Percentiles rank a stretch among this genome's conserved stretches.
phyloP scores from a whole-genome alignment of 2,329 filamentous ascomycete genomes.

The Thielaviopsis punctulata region DNA sequence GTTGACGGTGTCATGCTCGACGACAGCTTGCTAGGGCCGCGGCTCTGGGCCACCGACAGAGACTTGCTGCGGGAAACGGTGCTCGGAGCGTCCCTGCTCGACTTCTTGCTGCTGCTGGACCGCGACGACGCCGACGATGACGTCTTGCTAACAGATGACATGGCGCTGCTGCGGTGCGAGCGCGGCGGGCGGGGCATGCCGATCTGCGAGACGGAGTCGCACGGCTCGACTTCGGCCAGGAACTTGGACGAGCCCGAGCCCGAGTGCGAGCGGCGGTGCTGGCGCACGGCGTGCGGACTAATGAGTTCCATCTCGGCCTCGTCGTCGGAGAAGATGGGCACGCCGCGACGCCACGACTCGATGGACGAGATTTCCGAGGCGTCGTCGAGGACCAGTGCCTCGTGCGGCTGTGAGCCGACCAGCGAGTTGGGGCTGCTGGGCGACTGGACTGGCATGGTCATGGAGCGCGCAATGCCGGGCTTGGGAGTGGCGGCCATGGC shows the following conservation, averaged over 20 bases:
- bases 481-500: constrained; percentile 11
- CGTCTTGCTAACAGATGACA: not conserved
- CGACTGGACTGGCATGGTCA: constrained; percentile 15
- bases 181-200: constrained; percentile 14
- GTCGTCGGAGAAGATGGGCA: constrained; percentile 24
- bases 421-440: constrained; percentile 18
- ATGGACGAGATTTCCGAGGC: constrained; percentile 34
- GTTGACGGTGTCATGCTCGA: not conserved
- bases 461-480: not conserved
- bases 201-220: constrained; percentile 12
- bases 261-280: constrained; percentile 20
- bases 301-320: constrained; percentile 40
- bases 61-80: constrained; percentile 7
- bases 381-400: constrained; percentile 39
- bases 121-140: not conserved
- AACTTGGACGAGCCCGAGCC: constrained; percentile 21
- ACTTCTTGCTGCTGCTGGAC: constrained; percentile 17
- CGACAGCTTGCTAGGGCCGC: not conserved
- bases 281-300: constrained; percentile 35
- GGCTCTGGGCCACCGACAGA: not conserved
- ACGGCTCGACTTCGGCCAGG: constrained; percentile 24
- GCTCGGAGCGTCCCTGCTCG: constrained; percentile 13
- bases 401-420: constrained; percentile 21
- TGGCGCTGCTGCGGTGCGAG: constrained; percentile 12
- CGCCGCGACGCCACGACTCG: constrained; percentile 39